Conservation (phyloP, 371 early-diverging fungal genomes). For the Mortierella sp. region DNA sequence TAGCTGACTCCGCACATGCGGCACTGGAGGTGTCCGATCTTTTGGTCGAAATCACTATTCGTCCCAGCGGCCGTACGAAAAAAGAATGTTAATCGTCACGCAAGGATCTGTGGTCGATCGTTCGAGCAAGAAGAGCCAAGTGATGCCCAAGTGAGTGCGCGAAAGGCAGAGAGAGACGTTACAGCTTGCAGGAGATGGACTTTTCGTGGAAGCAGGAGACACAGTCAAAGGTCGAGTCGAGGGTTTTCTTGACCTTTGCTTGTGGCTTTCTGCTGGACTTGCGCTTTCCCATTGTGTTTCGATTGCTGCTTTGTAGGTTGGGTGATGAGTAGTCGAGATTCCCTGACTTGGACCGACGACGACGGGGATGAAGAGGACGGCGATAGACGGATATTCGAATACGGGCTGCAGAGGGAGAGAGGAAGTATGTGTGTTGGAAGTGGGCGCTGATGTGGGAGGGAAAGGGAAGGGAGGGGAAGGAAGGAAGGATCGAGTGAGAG, state of each 20-base stretch:
- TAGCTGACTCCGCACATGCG: conserved; percentile 81
- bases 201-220: conserved; percentile 94
- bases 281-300: conserved; percentile 85
- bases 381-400: not conserved
- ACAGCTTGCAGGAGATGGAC: conserved; percentile 84
- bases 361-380: conserved; percentile 5
- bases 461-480: not conserved
- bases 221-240: conserved; percentile 89
- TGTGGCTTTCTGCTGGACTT: conserved; percentile 82
- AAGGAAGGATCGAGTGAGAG: not conserved
- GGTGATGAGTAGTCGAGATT: not conserved
- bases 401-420: not conserved
- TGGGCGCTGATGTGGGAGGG: not conserved
- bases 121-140: too few species aligned
- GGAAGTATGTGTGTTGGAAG: not conserved
- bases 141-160: not conserved
- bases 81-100: not conserved
- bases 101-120: not conserved
- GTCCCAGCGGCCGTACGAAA: conserved; percentile 4
- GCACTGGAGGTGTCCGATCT: conserved; percentile 79
- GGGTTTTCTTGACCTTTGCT: conserved; percentile 76
- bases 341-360: not conserved
- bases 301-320: not conserved
- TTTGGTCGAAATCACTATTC: conserved; percentile 64
- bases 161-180: conserved; percentile 42